A percentile compares a stretch with the other conserved stretches of the same genome.
phyloP scores from a whole-genome alignment of 2,329 filamentous ascomycete species.

The Immersiporthe knoxdaviesiana region DNA sequence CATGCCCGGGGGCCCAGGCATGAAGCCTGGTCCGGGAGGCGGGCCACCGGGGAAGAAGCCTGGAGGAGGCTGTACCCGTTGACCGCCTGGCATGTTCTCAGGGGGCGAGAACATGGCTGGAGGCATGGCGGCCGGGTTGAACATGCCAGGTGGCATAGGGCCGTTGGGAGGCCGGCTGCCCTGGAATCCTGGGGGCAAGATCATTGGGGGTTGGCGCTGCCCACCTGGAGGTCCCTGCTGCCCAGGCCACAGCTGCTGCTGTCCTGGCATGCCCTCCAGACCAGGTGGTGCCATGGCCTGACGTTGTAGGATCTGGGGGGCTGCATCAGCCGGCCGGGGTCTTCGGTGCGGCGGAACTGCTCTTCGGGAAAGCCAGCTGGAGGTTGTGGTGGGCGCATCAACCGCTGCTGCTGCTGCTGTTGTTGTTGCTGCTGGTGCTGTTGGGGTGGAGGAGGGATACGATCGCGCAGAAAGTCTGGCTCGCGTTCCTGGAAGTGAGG shows the following conservation, averaged over 20 bases:
- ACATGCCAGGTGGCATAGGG: conserved; percentile 60
- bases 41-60: conserved; percentile 57
- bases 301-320: conserved; percentile 68
- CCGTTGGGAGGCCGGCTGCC: conserved; percentile 48
- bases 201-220: conserved; percentile 49
- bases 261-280: conserved; percentile 56
- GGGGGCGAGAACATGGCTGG: conserved; percentile 51
- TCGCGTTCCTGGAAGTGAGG: conserved; percentile 54
- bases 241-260: conserved; percentile 56
- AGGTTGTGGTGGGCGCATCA: conserved; percentile 50
- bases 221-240: conserved; percentile 43
- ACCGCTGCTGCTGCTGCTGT: conserved; percentile 41
- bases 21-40: conserved; percentile 46
- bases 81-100: conserved; percentile 53
- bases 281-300: conserved; percentile 50
- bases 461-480: conserved; percentile 49
- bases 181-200: conserved; percentile 59
- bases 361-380: conserved; percentile 58
- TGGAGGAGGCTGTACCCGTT: conserved; percentile 56
- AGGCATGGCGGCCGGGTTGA: conserved; percentile 61
- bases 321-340: conserved; percentile 53
- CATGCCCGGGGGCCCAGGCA: conserved; percentile 51
- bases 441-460: conserved; percentile 27
- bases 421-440: conserved; percentile 37
- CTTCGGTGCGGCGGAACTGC: conserved; percentile 53